phyloP scores from a whole-genome alignment of 2,329 filamentous ascomycete species.

The Monosporascus cannonballus region DNA sequence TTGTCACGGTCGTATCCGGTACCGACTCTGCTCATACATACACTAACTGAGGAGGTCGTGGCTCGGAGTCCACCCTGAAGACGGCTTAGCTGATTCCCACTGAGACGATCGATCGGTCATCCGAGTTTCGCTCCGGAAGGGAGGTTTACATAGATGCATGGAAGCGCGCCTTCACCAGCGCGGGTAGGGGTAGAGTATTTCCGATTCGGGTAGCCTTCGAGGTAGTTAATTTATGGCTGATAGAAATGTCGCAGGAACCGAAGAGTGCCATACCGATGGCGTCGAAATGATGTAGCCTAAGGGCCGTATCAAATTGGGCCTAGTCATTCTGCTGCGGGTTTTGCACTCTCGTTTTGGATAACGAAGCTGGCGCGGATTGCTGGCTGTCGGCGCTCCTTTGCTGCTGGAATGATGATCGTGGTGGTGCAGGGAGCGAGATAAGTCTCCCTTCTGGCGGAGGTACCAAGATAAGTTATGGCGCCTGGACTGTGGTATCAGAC shows the following conservation, averaged over 20 bases:
- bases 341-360: conserved; percentile 6
- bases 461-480: too few species aligned
- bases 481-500: too few species aligned
- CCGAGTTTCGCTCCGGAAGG: background rate
- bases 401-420: too few species aligned
- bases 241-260: too few species aligned
- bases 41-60: conserved; percentile 12
- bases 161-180: conserved; percentile 16
- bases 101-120: background rate
- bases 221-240: conserved; percentile 8
- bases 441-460: too few species aligned
- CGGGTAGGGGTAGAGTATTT: conserved; percentile 17
- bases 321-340: conserved; percentile 22
- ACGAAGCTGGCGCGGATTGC: conserved; percentile 1
- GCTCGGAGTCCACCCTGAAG: background rate
- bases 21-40: conserved; percentile 7
- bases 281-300: conserved; percentile 21
- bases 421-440: too few species aligned
- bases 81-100: conserved; percentile 7
- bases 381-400: background rate
- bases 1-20: background rate
- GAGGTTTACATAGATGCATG: conserved; percentile 20
- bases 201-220: conserved; percentile 19
- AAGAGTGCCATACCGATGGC: conserved; percentile 20
- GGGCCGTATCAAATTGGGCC: conserved; percentile 22